These are phyloP conservation scores for Porogramme epimiltina DNA, from an alignment of 1,284 basidiomycete genomes.

Conservation along the genomic window DNA sequence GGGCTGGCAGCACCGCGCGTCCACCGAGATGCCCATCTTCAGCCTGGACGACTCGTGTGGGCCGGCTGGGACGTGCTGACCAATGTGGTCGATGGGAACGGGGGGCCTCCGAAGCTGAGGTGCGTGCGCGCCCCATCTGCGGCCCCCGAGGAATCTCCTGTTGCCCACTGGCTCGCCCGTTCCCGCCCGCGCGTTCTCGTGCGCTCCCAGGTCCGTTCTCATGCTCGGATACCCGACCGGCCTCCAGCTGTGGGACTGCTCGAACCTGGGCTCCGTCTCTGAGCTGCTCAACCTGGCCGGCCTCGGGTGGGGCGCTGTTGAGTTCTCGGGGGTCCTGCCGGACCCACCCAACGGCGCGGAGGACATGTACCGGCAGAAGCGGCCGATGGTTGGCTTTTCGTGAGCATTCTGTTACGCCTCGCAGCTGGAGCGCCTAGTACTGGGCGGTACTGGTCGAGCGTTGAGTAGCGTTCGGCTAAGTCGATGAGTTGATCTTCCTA, in stretches of 20 bases:
- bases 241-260: slow-evolving; percentile 73
- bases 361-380: slow-evolving; percentile 35
- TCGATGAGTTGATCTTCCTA: no score
- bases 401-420: slow-evolving; percentile 45
- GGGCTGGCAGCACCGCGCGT: slow-evolving; percentile 6
- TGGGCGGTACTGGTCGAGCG: no score
- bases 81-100: slow-evolving; percentile 8
- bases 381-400: slow-evolving; percentile 61
- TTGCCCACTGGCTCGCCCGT: no score
- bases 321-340: slow-evolving; percentile 49
- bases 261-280: slow-evolving; percentile 52
- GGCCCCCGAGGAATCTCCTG: background rate
- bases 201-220: slow-evolving; percentile 62
- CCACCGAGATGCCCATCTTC: slow-evolving; percentile 26
- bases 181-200: no score
- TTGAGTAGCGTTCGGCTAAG: no score
- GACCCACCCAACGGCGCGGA: slow-evolving; percentile 26
- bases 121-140: slow-evolving; percentile 13
- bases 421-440: no score
- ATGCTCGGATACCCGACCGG: slow-evolving; percentile 60
- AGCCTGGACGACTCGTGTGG: slow-evolving; percentile 35
- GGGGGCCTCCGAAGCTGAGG: slow-evolving; percentile 30
- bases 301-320: slow-evolving; percentile 39
- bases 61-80: slow-evolving; percentile 34
- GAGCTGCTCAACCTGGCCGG: slow-evolving; percentile 54